Base-by-base conservation (phyloP, 2,329 filamentous ascomycete species). In the Talaromyces sp. region DNA sequence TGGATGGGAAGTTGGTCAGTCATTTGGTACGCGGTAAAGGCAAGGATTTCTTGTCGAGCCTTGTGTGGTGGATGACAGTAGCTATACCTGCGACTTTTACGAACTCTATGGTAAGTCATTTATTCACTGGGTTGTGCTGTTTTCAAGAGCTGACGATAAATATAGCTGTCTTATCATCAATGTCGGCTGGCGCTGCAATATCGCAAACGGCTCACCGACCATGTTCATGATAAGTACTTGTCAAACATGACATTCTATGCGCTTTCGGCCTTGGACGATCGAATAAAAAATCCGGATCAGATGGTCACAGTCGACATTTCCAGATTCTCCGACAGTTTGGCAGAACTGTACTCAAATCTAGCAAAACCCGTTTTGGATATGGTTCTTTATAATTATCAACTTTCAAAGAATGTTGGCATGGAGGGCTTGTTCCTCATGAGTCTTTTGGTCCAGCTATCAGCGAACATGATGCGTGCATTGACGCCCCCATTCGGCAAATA, bases 231-330 rank as follows among this genome's bases (percentile, higher is more conserved):
- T 72, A 90, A 92, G 71, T 99, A 99, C 73, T 83, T 99, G 13
- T 92, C 89, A n/a, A 89, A 96, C 60, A 89, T 99, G 84, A 97
- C 93, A 0, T 99, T 97, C 73, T 99, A 99, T 73, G 92, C 91
- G 2, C 88, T 99, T 54, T 95, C 92, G 1, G 91, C 94, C 0
- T 81, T 99, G 36, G 94, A 99, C 68, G 94, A 99, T 71, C 86
- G 94, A 70, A 96, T 99, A 81, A 96, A 97, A 80, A 99, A 99
- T 69, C 91, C 94, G 2, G 94, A 99, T 70, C 94, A 99, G 75
- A 83, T 99, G 43, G 96, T 99, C 66, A 94, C 93, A 0, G 93
- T 97, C 28, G 94, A 99, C 71, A 91, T 99, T 9, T 89, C 92
- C 61, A 93, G 94, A 67, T 99, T 99, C 77, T 94, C 92, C 25